Evolutionary conservation across 1,284 basidiomycete genomes (phyloP), one percentile per base, ranked within the genome.

Genomic region (Phylloboletellus chloephorus): DNA sequence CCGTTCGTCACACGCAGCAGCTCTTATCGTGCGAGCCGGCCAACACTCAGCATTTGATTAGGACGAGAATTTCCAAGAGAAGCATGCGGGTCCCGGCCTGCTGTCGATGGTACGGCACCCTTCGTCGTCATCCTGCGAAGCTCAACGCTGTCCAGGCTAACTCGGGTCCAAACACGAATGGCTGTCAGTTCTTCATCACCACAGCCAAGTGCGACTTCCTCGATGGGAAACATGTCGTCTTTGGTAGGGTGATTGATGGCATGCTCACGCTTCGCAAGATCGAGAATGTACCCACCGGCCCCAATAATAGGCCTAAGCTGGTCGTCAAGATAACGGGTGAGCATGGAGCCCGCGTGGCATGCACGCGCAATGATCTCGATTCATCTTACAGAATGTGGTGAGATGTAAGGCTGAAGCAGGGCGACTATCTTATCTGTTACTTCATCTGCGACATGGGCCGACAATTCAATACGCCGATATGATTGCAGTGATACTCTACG

Each of bases 101-200:
- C 66, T 94, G 9, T 91, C 88, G 15, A 94, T 94, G 90, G 88
- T 82, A 51, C 37, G 22, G 70, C 43, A 5, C 21, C 20, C 12
- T 19, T 5, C 22, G 22, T 16, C 24, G 23, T 16, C 24, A 29
- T 31, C 26, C 24, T 39, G 37, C 36, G 21, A 12, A 21, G 16
- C 5, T 37, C 34, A 13, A 43, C 16, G 19, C 26, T 44, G 13
- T 38, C 11, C 52, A 93, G 90, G 92, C 92, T 1, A 96, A 96
- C 64, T 94, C 91, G 0, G 92, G 92, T 3, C 77, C 85, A 0
- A 84, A 88, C 57, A 94, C 92, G 4, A 96, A 97, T 56, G 93
- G 93, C 3, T 95, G 88, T 63, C 90, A 91, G 81, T 98, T 98
- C 72, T 98, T 98, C 73, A 86, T 98, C 57, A 98, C 95, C 0